Conservation (phyloP, 202 grass and related monocot species). For the Panicum virgatum region DNA sequence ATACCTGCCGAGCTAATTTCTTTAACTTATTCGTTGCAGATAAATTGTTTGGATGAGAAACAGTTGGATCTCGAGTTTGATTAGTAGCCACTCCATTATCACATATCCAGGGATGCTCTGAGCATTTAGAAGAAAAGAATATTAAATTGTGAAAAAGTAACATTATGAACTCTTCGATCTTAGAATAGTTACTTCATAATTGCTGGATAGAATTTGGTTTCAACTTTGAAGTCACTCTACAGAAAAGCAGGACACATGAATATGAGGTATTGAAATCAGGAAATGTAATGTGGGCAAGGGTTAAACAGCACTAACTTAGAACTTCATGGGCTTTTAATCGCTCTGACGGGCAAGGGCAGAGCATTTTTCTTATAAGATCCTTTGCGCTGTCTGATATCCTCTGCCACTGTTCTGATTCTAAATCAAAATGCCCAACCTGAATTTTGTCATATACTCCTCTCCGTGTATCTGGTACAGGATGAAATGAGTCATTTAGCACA, state of each 20-base stretch:
- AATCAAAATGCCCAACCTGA: conserved; percentile 44
- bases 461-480: conserved; percentile 45
- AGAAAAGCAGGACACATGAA: not conserved
- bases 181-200: not conserved
- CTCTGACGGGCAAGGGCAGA: conserved; percentile 44
- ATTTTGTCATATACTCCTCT: conserved; percentile 52
- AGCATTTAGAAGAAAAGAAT: conserved; percentile 10
- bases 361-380: conserved; percentile 65
- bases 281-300: not conserved
- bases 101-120: conserved; percentile 60
- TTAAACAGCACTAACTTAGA: conserved; percentile 43
- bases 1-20: conserved; percentile 49
- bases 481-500: not conserved
- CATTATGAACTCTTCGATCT: conserved; percentile 10
- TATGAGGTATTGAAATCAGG: not conserved
- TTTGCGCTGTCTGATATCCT: conserved; percentile 55
- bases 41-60: conserved; percentile 37
- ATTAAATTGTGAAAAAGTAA: conserved; percentile 27
- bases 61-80: conserved; percentile 42
- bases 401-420: conserved; percentile 51
- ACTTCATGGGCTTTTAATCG: conserved; percentile 62
- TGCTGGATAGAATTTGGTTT: not conserved
- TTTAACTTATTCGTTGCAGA: conserved; percentile 50
- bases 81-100: conserved; percentile 46
- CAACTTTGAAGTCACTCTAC: not conserved